phyloP scores from a whole-genome alignment of 495 filamentous ascomycete genomes.

The Aspergillus sparsus region DNA sequence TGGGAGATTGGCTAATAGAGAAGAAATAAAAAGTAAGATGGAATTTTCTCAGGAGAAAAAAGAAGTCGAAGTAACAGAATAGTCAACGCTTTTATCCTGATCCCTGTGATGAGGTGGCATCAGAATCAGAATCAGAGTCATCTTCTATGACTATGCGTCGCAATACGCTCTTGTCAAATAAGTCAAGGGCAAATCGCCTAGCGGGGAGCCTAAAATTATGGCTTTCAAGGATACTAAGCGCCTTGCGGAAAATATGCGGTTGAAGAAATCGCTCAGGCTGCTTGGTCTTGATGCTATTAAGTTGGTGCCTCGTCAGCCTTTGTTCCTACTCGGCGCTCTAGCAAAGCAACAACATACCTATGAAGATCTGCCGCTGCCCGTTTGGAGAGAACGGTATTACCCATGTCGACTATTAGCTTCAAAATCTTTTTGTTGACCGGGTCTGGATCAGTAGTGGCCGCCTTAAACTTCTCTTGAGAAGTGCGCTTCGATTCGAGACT shows the following conservation, averaged over 20 bases:
- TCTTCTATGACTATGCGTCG: constrained; percentile 74
- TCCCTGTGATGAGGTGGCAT: constrained; percentile 34
- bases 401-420: constrained; percentile 78
- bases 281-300: constrained; percentile 61
- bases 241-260: constrained; percentile 74
- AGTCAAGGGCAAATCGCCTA: constrained; percentile 83
- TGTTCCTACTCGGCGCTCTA: background rate
- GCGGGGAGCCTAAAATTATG: constrained; percentile 85
- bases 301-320: constrained; percentile 19
- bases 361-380: constrained; percentile 72
- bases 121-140: constrained; percentile 51
- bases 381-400: constrained; percentile 84
- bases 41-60: background rate
- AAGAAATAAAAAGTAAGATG: background rate
- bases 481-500: constrained; percentile 39
- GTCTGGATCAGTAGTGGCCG: constrained; percentile 61
- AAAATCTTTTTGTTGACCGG: constrained; percentile 71
- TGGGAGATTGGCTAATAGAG: constrained; percentile 1
- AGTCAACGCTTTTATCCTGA: constrained; percentile 12
- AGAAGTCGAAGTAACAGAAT: background rate
- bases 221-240: constrained; percentile 81
- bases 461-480: constrained; percentile 44
- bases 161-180: constrained; percentile 89
- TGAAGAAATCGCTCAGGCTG: constrained; percentile 71
- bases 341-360: constrained; percentile 37